Evolutionary conservation across 2,329 filamentous ascomycete species (phyloP).

Genomic region (Fusarium mangiferae): DNA sequence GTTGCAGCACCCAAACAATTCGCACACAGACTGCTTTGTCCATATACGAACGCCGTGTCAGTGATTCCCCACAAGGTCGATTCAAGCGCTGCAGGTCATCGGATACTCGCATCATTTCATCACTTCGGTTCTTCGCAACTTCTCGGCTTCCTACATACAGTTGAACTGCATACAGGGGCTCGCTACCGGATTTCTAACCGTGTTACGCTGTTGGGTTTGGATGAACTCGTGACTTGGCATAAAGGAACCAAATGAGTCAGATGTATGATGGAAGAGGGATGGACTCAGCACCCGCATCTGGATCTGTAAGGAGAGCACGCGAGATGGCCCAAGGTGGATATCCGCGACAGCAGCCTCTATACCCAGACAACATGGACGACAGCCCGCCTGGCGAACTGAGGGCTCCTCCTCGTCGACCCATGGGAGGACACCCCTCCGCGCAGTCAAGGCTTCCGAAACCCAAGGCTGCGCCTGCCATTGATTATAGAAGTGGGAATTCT

Average conservation of each 20-base stretch:
- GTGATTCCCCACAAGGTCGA: slow-evolving; percentile 14
- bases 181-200: slow-evolving; percentile 18
- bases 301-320: slow-evolving; percentile 65
- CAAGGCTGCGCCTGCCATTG: slow-evolving; percentile 27
- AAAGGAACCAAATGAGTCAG: slow-evolving; percentile 62
- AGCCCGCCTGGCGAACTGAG: slow-evolving; percentile 39
- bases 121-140: slow-evolving; percentile 21
- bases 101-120: slow-evolving; percentile 28
- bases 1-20: slow-evolving; percentile 36
- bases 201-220: slow-evolving; percentile 28
- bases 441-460: slow-evolving; percentile 32
- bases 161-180: slow-evolving; percentile 33
- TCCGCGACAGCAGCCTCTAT: slow-evolving; percentile 38
- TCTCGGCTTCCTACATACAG: slow-evolving; percentile 39
- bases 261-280: slow-evolving; percentile 64
- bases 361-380: slow-evolving; percentile 45
- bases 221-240: slow-evolving; percentile 35
- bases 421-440: slow-evolving; percentile 29
- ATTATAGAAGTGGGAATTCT: slow-evolving; percentile 33
- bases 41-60: slow-evolving; percentile 37
- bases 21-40: slow-evolving; percentile 37
- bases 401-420: slow-evolving; percentile 44
- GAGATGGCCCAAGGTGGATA: slow-evolving; percentile 60
- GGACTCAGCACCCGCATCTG: slow-evolving; percentile 58
- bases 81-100: slow-evolving; percentile 24